These are phyloP conservation scores for Corniculantispora saksenae DNA, from an alignment of 2,329 filamentous ascomycete genomes.

Conservation along the genomic window DNA sequence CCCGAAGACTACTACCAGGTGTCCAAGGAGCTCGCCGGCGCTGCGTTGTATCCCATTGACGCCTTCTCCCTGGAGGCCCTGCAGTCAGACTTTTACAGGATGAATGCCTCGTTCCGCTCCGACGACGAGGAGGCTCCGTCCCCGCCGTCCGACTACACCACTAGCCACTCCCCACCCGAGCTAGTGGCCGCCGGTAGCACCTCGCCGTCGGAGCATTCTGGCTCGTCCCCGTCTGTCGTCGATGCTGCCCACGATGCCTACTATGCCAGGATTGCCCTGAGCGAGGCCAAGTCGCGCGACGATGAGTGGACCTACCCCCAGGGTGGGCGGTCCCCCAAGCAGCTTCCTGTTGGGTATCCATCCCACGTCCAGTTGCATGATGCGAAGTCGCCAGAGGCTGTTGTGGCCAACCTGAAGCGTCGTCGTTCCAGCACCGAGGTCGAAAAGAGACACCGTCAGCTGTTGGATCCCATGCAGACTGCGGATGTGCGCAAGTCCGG, in stretches of 20 bases:
- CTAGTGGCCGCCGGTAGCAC: constrained; percentile 40
- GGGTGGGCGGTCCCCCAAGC: constrained; percentile 32
- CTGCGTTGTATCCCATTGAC: constrained; percentile 36
- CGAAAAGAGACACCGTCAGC: constrained; percentile 39
- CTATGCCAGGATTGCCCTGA: constrained; percentile 33
- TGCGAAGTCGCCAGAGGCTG: constrained; percentile 25
- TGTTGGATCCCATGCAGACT: constrained; percentile 45
- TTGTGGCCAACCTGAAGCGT: constrained; percentile 37
- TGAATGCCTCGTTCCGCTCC: constrained; percentile 36
- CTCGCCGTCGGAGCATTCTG: constrained; percentile 43
- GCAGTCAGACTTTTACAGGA: constrained; percentile 34
- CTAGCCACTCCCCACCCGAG: constrained; percentile 38
- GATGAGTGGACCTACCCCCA: constrained; percentile 45
- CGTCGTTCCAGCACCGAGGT: constrained; percentile 35
- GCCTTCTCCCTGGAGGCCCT: constrained; percentile 35
- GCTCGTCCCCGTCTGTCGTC: constrained; percentile 31
- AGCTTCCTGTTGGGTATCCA: constrained; percentile 33
- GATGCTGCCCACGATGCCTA: constrained; percentile 34
- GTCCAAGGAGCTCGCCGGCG: constrained; percentile 38
- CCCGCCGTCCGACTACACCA: constrained; percentile 38
- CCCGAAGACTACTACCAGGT: constrained; percentile 28
- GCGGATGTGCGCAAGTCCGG: constrained; percentile 50
- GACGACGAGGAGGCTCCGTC: constrained; percentile 32
- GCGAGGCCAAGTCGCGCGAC: constrained; percentile 39
- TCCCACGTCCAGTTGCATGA: constrained; percentile 34